phyloP scores from a whole-genome alignment of 2,329 filamentous ascomycete genomes.

The Colletotrichum australisinense region DNA sequence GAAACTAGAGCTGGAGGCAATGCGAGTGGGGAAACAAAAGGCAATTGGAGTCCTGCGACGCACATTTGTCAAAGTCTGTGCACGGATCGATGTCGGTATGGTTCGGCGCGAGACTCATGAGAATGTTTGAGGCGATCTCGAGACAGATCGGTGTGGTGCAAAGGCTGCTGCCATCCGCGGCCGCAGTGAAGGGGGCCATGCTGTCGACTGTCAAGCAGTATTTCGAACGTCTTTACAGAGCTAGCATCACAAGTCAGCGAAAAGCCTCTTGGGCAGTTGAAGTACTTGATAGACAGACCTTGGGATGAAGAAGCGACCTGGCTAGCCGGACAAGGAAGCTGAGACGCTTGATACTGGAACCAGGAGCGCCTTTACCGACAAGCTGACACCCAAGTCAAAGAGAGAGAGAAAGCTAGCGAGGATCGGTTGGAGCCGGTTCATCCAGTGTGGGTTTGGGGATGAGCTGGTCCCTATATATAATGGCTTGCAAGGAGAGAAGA shows the following conservation, averaged over 20 bases:
- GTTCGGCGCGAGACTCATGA: slow-evolving; percentile 46
- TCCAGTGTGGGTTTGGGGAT: not conserved
- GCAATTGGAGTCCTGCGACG: not conserved
- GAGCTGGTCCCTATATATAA: slow-evolving; percentile 9
- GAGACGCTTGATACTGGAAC: not conserved
- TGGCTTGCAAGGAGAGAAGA: not conserved
- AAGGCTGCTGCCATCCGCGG: slow-evolving; percentile 8
- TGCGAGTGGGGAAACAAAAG: not conserved
- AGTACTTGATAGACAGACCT: not conserved
- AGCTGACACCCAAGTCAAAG: no score
- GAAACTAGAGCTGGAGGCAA: not conserved
- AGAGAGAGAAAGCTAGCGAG: not conserved
- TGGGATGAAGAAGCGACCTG: not conserved
- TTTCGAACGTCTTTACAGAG: not conserved
- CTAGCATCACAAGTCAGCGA: not conserved
- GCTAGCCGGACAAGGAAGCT: not conserved
- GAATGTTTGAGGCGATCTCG: slow-evolving; percentile 42
- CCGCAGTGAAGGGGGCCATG: slow-evolving; percentile 14
- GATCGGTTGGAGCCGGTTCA: not conserved
- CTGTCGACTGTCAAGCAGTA: not conserved
- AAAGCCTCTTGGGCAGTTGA: not conserved
- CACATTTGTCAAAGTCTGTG: slow-evolving; percentile 70
- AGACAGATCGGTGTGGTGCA: slow-evolving; percentile 43
- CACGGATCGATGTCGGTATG: slow-evolving; percentile 75
- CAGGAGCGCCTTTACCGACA: not conserved